Percentiles rank a stretch among this genome's conserved stretches.
Conservation (phyloP, 176 grass and related monocot species). For the Aechmea fasciata region DNA sequence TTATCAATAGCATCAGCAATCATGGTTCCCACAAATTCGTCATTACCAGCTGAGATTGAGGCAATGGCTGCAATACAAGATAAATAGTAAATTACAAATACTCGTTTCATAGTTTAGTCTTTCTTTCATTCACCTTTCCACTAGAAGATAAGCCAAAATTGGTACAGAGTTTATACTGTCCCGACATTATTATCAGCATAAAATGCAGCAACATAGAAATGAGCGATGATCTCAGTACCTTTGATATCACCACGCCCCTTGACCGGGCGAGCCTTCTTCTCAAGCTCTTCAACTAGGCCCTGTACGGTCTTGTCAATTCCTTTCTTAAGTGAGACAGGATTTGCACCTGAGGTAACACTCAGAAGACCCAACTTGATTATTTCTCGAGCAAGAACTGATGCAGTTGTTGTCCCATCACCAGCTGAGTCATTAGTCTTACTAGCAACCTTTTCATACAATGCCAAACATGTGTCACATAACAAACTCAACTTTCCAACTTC, state of each 20-base stretch:
- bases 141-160: not conserved
- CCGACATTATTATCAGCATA: not conserved
- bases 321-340: slow-evolving; percentile 84
- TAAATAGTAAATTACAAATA: slow-evolving; percentile 1
- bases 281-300: slow-evolving; percentile 58
- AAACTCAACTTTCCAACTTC: not conserved
- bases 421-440: slow-evolving; percentile 94
- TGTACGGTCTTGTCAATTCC: slow-evolving; percentile 89
- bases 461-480: not conserved
- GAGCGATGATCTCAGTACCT: slow-evolving; percentile 22
- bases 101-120: not conserved
- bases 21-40: slow-evolving; percentile 75
- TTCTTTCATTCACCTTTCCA: not conserved
- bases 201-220: not conserved
- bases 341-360: slow-evolving; percentile 80
- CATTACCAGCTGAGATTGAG: slow-evolving; percentile 79
- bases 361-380: slow-evolving; percentile 77
- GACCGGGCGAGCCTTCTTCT: slow-evolving; percentile 67
- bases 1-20: slow-evolving; percentile 88
- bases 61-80: slow-evolving; percentile 52
- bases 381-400: slow-evolving; percentile 78
- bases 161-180: not conserved
- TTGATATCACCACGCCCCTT: slow-evolving; percentile 78
- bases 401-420: slow-evolving; percentile 83
- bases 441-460: slow-evolving; percentile 56